Evolutionary conservation across 2,329 filamentous ascomycete genomes (phyloP).

Genomic region (Penicillium sp.): DNA sequence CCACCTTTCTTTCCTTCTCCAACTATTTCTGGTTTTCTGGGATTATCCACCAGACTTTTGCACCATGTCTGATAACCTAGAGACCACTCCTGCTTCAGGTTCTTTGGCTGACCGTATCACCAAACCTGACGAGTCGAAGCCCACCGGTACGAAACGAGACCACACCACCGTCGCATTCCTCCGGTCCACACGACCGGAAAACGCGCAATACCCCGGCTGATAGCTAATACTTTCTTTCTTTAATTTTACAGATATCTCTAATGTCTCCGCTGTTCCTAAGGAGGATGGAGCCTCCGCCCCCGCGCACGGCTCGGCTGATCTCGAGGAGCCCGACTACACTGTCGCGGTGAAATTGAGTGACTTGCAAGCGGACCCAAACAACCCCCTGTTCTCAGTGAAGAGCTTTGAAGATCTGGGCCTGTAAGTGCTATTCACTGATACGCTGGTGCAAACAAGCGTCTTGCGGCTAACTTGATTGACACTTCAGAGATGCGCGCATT

Average conservation of each 20-base stretch:
- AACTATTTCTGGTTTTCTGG: neutral
- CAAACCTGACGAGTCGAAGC: constrained; percentile 36
- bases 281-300: constrained; percentile 42
- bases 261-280: constrained; percentile 13
- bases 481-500: constrained; percentile 56
- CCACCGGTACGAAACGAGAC: constrained; percentile 30
- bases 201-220: constrained; percentile 15
- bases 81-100: constrained; percentile 30
- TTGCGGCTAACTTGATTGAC: constrained; percentile 4
- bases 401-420: constrained; percentile 83
- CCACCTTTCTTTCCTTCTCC: constrained; percentile 3
- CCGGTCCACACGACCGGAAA: neutral
- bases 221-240: constrained; percentile 19
- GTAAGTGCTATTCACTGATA: constrained; percentile 52
- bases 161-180: constrained; percentile 12
- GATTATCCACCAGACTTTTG: neutral
- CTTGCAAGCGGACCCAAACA: constrained; percentile 79
- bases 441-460: neutral
- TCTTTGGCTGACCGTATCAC: constrained; percentile 52
- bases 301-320: constrained; percentile 47
- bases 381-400: constrained; percentile 80
- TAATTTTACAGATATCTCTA: constrained; percentile 12
- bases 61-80: constrained; percentile 39
- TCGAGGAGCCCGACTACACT: constrained; percentile 74
- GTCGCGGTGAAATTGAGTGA: constrained; percentile 92